A percentile compares a stretch with the other conserved stretches of the same genome.
phyloP scores from a whole-genome alignment of 805 yeast genomes.

The Cyberlindnera mississippiensis region DNA sequence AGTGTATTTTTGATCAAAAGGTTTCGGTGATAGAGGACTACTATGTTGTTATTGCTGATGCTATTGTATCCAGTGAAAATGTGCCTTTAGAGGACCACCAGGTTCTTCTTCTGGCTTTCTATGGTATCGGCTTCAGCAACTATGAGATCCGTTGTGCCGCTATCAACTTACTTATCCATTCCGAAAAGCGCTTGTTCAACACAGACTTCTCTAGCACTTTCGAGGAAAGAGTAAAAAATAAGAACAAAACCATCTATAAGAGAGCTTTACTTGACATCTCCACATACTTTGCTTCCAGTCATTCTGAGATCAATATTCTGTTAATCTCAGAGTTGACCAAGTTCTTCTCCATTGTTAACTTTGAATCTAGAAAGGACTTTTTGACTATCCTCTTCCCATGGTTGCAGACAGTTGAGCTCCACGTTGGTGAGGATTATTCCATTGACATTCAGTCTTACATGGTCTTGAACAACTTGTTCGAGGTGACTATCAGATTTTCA shows the following conservation, averaged over 20 bases:
- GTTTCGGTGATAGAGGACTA: conserved; percentile 59
- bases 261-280: conserved; percentile 81
- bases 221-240: conserved; percentile 67
- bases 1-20: conserved; percentile 61
- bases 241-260: conserved; percentile 79
- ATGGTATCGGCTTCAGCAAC: conserved; percentile 73
- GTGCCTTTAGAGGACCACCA: conserved; percentile 57
- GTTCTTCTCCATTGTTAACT: conserved; percentile 57
- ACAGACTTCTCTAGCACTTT: conserved; percentile 53
- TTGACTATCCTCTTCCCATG: conserved; percentile 83
- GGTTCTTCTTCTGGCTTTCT: conserved; percentile 68
- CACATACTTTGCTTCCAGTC: conserved; percentile 57
- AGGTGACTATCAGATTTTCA: conserved; percentile 75
- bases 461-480: conserved; percentile 79
- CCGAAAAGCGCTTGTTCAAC: conserved; percentile 58
- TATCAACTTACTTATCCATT: conserved; percentile 58
- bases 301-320: conserved; percentile 55
- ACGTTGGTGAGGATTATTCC: conserved; percentile 36
- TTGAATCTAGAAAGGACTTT: conserved; percentile 67
- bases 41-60: conserved; percentile 66
- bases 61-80: conserved; percentile 45
- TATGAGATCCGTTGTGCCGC: conserved; percentile 69
- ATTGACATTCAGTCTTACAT: conserved; percentile 45
- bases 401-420: conserved; percentile 79
- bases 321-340: conserved; percentile 71